phyloP scores from a whole-genome alignment of 495 filamentous ascomycete species.

The Venustampulla echinocandica region DNA sequence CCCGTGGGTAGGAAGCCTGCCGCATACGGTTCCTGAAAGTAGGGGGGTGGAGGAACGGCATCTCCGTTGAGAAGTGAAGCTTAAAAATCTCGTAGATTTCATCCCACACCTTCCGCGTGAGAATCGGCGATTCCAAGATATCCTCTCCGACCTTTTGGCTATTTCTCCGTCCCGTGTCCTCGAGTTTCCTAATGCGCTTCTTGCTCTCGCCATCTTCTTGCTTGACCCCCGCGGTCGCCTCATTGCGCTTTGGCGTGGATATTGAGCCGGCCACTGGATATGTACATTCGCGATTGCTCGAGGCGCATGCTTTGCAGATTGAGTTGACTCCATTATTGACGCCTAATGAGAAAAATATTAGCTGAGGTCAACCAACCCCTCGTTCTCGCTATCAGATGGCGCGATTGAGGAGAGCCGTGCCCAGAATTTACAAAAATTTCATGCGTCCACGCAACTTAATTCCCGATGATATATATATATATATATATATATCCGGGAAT shows the following conservation, averaged over 20 bases:
- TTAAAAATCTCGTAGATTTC: conserved; percentile 73
- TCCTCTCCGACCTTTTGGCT: conserved; percentile 33
- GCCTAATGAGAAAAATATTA: conserved; percentile 12
- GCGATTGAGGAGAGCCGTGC: too few relatives aligned
- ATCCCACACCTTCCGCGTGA: conserved; percentile 63
- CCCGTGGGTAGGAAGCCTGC: conserved; percentile 25
- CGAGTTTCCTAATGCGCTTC: conserved; percentile 44
- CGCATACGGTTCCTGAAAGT: conserved; percentile 54
- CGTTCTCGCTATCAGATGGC: too few relatives aligned
- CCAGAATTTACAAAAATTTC: too few relatives aligned
- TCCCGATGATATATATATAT: too few relatives aligned
- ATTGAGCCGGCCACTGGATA: conserved; percentile 56
- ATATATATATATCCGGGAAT: too few relatives aligned
- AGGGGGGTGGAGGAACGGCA: conserved; percentile 75
- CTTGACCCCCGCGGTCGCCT: conserved; percentile 41
- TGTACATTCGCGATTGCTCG: conserved; percentile 64
- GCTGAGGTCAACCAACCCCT: not conserved
- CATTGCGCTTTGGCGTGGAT: conserved; percentile 47
- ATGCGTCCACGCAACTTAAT: too few relatives aligned
- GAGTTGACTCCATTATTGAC: conserved; percentile 67
- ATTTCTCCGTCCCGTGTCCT: conserved; percentile 35
- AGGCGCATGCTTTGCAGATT: conserved; percentile 70
- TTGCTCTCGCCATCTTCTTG: conserved; percentile 57
- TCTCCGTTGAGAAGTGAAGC: conserved; percentile 69
- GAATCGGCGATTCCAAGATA: conserved; percentile 41